Conservation (phyloP, 2,329 filamentous ascomycete species). For the Fusarium veterinarium region DNA sequence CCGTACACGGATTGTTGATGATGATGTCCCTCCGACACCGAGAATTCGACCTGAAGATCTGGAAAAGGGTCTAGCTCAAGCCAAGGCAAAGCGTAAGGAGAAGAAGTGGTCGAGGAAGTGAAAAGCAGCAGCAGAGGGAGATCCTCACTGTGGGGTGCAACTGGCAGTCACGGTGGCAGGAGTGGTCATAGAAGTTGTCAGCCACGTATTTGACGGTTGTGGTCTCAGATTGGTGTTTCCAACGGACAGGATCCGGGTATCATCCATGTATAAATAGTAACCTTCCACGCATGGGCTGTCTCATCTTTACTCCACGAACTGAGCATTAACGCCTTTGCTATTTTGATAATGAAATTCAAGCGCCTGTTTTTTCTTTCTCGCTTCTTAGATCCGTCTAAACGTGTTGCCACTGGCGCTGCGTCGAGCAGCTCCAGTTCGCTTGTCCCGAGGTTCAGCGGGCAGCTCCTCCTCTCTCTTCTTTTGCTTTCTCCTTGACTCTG, state of each 20-base stretch:
- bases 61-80: conserved; percentile 65
- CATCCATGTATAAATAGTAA: conserved; percentile 47
- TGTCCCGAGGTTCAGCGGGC: conserved; percentile 47
- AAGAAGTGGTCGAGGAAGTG: conserved; percentile 41
- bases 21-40: conserved; percentile 71
- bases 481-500: conserved; percentile 66
- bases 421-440: conserved; percentile 57
- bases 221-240: conserved; percentile 29
- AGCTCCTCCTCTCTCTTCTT: conserved; percentile 49
- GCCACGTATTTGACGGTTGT: conserved; percentile 2
- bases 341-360: conserved; percentile 40
- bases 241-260: conserved; percentile 48
- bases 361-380: conserved; percentile 31
- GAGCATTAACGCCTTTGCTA: conserved; percentile 42
- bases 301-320: conserved; percentile 39
- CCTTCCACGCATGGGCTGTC: conserved; percentile 38
- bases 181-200: not conserved
- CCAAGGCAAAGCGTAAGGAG: conserved; percentile 52
- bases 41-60: conserved; percentile 65
- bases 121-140: not conserved
- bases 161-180: not conserved
- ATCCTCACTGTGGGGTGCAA: not conserved
- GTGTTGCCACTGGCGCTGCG: conserved; percentile 82
- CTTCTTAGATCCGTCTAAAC: conserved; percentile 72
- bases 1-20: conserved; percentile 58